A percentile compares a stretch with the other conserved stretches of the same genome.
phyloP scores from a whole-genome alignment of 352 stramenopile genomes.

The Pythium folliculosum region DNA sequence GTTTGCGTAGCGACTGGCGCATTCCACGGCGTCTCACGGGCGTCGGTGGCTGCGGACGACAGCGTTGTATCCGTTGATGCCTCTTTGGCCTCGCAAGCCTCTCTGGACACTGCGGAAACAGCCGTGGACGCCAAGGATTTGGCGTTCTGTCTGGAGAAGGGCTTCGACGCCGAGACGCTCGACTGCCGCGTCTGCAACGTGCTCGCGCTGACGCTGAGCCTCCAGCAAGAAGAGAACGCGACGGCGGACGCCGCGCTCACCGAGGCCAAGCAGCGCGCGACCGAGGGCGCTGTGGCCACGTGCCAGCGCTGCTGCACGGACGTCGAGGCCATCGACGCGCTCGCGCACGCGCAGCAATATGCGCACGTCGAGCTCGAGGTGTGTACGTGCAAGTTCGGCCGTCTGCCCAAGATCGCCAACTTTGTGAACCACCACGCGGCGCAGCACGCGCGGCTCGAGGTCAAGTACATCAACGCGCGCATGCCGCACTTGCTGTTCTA shows the following conservation, averaged over 20 bases:
- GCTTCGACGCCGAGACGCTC: constrained; percentile 61
- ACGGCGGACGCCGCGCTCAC: constrained; percentile 10
- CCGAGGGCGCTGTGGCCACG: constrained; percentile 19
- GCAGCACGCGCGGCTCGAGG: constrained; percentile 45
- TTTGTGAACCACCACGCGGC: constrained; percentile 59
- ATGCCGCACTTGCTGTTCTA: constrained; percentile 71
- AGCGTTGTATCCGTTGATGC: constrained; percentile 3
- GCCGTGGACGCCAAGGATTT: constrained; percentile 13
- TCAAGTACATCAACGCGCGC: constrained; percentile 51
- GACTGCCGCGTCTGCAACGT: constrained; percentile 63
- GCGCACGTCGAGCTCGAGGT: constrained; percentile 53
- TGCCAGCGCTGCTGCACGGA: constrained; percentile 62
- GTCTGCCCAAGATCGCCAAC: constrained; percentile 68
- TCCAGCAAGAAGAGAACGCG: constrained; percentile 8
- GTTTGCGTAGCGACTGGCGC: constrained; percentile 11
- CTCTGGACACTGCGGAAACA: constrained; percentile 6
- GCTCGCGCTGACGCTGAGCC: constrained; percentile 38
- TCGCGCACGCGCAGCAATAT: constrained; percentile 38
- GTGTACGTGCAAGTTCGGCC: constrained; percentile 51
- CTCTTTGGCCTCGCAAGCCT: neutral
- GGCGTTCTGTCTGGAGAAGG: constrained; percentile 37
- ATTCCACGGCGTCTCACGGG: neutral
- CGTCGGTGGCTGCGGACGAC: constrained; percentile 6
- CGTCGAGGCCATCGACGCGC: constrained; percentile 36
- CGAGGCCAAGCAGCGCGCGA: constrained; percentile 21